Percentiles rank a stretch among this genome's conserved stretches.
Evolutionary conservation across 2,329 filamentous ascomycete genomes (phyloP).

Genomic region (Clarireedia hainanense): DNA sequence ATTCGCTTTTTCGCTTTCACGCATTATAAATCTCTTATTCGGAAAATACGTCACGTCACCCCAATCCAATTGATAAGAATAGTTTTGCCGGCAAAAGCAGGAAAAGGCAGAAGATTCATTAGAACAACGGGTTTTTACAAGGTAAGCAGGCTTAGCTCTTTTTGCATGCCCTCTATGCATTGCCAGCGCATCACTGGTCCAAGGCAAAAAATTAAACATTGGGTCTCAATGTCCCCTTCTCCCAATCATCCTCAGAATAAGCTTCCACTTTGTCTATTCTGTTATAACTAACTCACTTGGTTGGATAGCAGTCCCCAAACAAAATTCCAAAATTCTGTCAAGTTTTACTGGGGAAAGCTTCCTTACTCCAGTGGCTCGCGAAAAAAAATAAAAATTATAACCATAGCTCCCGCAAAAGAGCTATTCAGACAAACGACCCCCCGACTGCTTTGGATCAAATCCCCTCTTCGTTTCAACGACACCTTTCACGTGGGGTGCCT

Average conservation of each 20-base stretch:
- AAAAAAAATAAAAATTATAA: constrained; percentile 4
- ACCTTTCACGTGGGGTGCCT: constrained; percentile 24
- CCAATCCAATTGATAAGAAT: background rate
- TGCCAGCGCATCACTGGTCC: constrained; percentile 30
- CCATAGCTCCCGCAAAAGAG: constrained; percentile 13
- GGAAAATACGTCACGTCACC: constrained; percentile 18
- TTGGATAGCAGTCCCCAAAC: constrained; percentile 23
- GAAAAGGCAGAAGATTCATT: constrained; percentile 11
- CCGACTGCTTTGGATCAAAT: constrained; percentile 20
- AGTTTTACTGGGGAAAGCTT: constrained; percentile 22
- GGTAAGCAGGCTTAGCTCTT: constrained; percentile 29
- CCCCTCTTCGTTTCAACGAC: constrained; percentile 14
- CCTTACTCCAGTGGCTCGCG: constrained; percentile 21
- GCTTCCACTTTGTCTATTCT: constrained; percentile 20
- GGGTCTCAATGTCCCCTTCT: constrained; percentile 19
- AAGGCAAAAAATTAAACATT: constrained; percentile 22
- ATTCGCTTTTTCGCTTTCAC: background rate
- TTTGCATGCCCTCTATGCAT: constrained; percentile 26
- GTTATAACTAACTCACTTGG: constrained; percentile 26
- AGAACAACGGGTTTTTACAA: constrained; percentile 19
- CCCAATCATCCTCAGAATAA: constrained; percentile 23
- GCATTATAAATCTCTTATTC: constrained; percentile 3
- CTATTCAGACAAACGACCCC: constrained; percentile 11
- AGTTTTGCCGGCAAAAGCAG: constrained; percentile 21
- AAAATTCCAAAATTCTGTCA: constrained; percentile 1